Evolutionary conservation across 805 yeast species (phyloP), one percentile per base, ranked within the genome.

Genomic region (Pichia nakasei): DNA sequence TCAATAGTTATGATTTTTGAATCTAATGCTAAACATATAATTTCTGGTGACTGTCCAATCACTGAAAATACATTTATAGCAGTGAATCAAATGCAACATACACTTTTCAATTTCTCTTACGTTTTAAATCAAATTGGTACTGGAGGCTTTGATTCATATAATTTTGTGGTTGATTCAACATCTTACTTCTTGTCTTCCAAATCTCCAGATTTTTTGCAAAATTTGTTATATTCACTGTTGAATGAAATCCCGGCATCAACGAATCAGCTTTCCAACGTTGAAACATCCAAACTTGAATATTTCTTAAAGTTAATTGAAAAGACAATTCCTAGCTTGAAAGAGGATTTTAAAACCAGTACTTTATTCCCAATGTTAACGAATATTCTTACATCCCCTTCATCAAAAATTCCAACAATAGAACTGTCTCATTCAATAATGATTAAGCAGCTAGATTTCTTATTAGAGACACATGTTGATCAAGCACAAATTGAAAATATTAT

Each of bases 101-200:
- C 63, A 7, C 58, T 78, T 12, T 75, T 66, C 53, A 58, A 70
- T 47, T 38, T 70, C 41, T 68, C 74, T 48, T 76, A 71, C 48
- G 62, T 79, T 9, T 53, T 78, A 22, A 68, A 72, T 24, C 63
- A 72, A 20, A 70, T 79, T 9, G 85, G 85, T 0, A 72, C 74
- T 21, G 84, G 83, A 5, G 84, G 84, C 3, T 79, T 79, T 54
- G 78, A 76, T 45, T 68, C 75, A 12, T 82, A 77, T 57, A 78
- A 78, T 51, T 81, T 77, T 56, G 75, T 78, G 15, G 75, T 75
- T 49, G 64, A 70, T 36, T 60, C 78, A 5, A 35, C 48, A 2
- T 27, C 42, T 8, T 22, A 27, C 19, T n/a, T 38, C n/a, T 20
- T 51, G 12, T 3, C 54, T 35, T 68, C 57, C 44, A 52, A 57